Base-by-base conservation (phyloP, 352 stramenopile genomes). In the Halophytophthora batemanensis region DNA sequence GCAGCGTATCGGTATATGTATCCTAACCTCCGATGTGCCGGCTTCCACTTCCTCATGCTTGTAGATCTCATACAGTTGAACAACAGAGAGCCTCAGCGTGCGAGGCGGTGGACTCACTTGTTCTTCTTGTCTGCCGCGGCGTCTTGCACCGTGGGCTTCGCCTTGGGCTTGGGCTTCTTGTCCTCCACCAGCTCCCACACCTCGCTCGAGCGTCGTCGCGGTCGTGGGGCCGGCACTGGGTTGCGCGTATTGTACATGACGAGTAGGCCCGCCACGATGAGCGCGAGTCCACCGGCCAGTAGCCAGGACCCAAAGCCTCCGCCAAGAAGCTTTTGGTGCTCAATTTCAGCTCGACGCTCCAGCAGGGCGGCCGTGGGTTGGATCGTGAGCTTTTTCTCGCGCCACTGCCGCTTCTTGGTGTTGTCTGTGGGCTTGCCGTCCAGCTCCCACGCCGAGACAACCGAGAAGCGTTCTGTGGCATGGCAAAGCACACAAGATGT, bases 371-470 rank as follows among this genome's bases (percentile, higher is more conserved):
- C 59, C 14, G 64, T 66, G 31, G 71, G 68, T 45, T 75, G 57
- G 51, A 87, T 83, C n/a, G 62, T 64, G 41, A 87, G 61, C 36
- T 53, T 61, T 53, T 66, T 64, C 50, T 55, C 50, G 15, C 69
- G 71, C 34, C 53, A 29, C 21, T 47, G 49, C 47, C 35, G 53
- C 45, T 65, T 58, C 42, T 54, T 10, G 25, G 4, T 31, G 25
- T 8, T 59, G 51, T 45, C 34, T 13, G 25, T 38, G 15, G 59
- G 63, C 37, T 65, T 64, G 42, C 68, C 56, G 2, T 54, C 68
- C 41, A 89, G 50, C 36, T 85, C 66, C 78, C 78, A 89, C 6
- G 76, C 76, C n/a, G 66, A 65, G 40, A 89, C 52, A 25, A 89
- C 55, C 31, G 64, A 83, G 14, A 83, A 69, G 3, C 71, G 61